phyloP scores from a whole-genome alignment of 495 filamentous ascomycete genomes.

The Neurospora sp. region DNA sequence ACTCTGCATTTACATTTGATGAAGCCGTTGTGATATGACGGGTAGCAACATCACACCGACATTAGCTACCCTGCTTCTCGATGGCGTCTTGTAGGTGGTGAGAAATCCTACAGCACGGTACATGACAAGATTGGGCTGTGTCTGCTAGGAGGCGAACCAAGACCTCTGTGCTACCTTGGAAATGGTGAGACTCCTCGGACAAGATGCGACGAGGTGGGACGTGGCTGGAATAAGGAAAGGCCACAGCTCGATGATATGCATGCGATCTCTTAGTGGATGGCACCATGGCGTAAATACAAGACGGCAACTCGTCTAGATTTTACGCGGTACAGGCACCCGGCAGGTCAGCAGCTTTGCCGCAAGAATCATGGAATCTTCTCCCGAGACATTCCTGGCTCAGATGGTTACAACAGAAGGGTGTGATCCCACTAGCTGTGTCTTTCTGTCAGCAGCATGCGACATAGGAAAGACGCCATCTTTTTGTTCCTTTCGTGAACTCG shows the following conservation, averaged over 20 bases:
- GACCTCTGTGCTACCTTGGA: background rate
- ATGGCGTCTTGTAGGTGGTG: background rate
- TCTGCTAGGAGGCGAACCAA: background rate
- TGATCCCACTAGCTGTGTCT: background rate
- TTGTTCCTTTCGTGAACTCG: background rate
- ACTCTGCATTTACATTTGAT: background rate
- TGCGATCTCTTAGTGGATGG: constrained; percentile 8
- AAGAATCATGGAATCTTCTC: background rate
- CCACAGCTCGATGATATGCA: constrained; percentile 14
- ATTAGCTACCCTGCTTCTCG: background rate
- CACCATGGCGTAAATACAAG: constrained; percentile 4
- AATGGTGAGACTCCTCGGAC: background rate
- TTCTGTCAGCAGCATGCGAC: background rate
- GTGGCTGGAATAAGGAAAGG: constrained; percentile 9
- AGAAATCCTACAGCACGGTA: background rate
- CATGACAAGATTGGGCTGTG: background rate
- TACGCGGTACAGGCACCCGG: background rate
- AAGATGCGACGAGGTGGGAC: background rate
- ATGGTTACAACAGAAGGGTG: background rate
- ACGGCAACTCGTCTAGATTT: constrained; percentile 10
- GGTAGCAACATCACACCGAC: background rate
- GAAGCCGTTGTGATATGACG: background rate
- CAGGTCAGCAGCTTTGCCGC: background rate
- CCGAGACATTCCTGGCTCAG: background rate
- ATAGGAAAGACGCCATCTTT: background rate